A percentile compares a stretch with the other conserved stretches of the same genome.
Conservation (phyloP, 2,329 filamentous ascomycete genomes). For the Fusarium sp. region DNA sequence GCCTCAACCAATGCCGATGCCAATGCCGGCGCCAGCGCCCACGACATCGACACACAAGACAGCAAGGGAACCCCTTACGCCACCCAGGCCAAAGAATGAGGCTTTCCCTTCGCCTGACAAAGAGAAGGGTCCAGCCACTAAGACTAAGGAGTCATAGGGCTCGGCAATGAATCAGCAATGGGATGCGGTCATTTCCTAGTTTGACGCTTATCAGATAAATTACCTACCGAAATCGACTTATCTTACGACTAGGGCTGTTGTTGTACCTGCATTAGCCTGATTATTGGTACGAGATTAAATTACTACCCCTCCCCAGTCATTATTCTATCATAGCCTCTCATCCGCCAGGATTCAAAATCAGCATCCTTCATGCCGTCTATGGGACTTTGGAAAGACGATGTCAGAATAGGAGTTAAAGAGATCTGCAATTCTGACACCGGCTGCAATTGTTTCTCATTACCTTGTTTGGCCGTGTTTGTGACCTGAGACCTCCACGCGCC, state of each 20-base stretch:
- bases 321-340: slow-evolving; percentile 15
- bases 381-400: neutral
- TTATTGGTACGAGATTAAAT: slow-evolving; percentile 34
- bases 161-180: slow-evolving; percentile 1
- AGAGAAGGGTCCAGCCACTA: slow-evolving; percentile 26
- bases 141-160: slow-evolving; percentile 23
- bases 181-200: slow-evolving; percentile 34
- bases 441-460: slow-evolving; percentile 19
- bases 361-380: slow-evolving; percentile 1
- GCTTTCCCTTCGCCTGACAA: slow-evolving; percentile 4
- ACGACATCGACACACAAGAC: neutral
- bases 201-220: slow-evolving; percentile 35
- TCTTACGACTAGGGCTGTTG: slow-evolving; percentile 24
- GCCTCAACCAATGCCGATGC: neutral
- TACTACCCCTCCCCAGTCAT: slow-evolving; percentile 19
- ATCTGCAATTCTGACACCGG: slow-evolving; percentile 24
- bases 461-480: slow-evolving; percentile 1
- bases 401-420: slow-evolving; percentile 20
- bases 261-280: slow-evolving; percentile 41
- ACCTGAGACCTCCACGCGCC: slow-evolving; percentile 23
- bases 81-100: slow-evolving; percentile 13
- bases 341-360: slow-evolving; percentile 1
- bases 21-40: neutral
- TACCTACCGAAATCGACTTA: slow-evolving; percentile 32
- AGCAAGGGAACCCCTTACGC: slow-evolving; percentile 5